Evolutionary conservation across 2,329 filamentous ascomycete species (phyloP), one percentile per base, ranked within the genome.

Genomic region (Microthyrium microscopicum): DNA sequence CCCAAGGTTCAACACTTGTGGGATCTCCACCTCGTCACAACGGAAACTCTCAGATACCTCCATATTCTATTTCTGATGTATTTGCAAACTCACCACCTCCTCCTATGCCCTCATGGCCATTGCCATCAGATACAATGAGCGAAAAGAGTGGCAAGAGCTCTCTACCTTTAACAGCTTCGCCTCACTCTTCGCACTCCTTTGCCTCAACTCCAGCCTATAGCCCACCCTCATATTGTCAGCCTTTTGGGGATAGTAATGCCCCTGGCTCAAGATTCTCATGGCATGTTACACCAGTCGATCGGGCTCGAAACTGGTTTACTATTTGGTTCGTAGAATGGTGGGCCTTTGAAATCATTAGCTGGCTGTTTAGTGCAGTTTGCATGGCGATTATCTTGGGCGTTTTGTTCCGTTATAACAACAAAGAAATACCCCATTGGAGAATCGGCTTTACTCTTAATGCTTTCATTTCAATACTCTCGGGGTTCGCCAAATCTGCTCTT

Each of bases 301-400:
- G 28, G 13, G 21, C 20, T 5, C 15, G 16, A 1, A 36, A 36
- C 16, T 36, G 34, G 34, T 36, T 36, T 18, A 24, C 32, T 5
- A 33, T 18, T 7, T 36, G 13, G 6, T 17, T 36, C 19, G 21
- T 36, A 3, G 44, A 44, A 26, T 39, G 46, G 11, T 53, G 50
- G 50, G 7, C 46, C 0, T 44, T 51, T 8, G 49, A 54, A 31
- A 44, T 52, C 3, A 19, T 45, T 2, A 47, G 44, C 28, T 48
- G 43, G 39, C 26, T 43, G 0, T 42, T 45, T 5, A 52, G 52
- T 15, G 45, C 55, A 2, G n/a, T 44, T 1, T 50, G 52, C 31
- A 48, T 59, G 33, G 44, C 34, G 5, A 45, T 44, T 4, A 57
- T 58, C 6, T 40, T 57, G 13, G 43, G 39, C 3, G 42, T 56